These are phyloP conservation scores for Sclerotinia minor DNA, from an alignment of 2,329 filamentous ascomycete species.

Conservation along the genomic window DNA sequence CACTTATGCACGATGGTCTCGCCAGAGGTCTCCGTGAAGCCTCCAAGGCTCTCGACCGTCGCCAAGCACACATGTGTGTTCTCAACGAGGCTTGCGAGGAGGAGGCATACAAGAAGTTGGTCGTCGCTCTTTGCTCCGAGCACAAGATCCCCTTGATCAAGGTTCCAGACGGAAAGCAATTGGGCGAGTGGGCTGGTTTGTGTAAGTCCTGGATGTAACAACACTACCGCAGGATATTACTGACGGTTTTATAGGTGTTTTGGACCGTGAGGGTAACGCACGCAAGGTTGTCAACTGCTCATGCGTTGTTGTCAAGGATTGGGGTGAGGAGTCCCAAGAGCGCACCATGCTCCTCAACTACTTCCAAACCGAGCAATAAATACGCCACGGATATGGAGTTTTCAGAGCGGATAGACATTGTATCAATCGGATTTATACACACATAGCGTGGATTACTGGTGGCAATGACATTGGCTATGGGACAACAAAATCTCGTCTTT, in stretches of 20 bases:
- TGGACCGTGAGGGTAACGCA: conserved; percentile 98
- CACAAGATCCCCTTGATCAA: conserved; percentile 99
- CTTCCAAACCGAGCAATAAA: conserved; percentile 90
- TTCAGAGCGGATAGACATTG: conserved; percentile 39
- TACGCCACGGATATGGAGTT: conserved; percentile 36
- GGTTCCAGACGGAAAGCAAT: conserved; percentile 99
- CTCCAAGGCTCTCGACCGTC: conserved; percentile 96
- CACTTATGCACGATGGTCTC: conserved; percentile 99
- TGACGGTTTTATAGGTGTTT: conserved; percentile 65
- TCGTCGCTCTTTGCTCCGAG: conserved; percentile 97
- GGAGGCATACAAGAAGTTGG: conserved; percentile 99
- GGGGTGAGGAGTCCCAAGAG: conserved; percentile 99
- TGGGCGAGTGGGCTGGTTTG: conserved; percentile 99
- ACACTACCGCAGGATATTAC: conserved; percentile 23
- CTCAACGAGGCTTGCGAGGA: conserved; percentile 99
- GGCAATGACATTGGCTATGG: conserved; percentile 40
- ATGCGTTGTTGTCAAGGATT: conserved; percentile 99
- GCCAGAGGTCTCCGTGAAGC: conserved; percentile 98
- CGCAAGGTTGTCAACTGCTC: conserved; percentile 99
- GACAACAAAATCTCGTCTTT: conserved; percentile 16
- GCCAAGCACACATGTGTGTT: conserved; percentile 99
- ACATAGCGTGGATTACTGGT: conserved; percentile 38
- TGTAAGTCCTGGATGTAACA: conserved; percentile 65
- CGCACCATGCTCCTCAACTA: conserved; percentile 99
- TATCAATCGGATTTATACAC: conserved; percentile 40